A percentile compares a stretch with the other conserved stretches of the same genome.
Evolutionary conservation across 1,139 yeast species (phyloP).

Genomic region (Zygoascus meyerae): DNA sequence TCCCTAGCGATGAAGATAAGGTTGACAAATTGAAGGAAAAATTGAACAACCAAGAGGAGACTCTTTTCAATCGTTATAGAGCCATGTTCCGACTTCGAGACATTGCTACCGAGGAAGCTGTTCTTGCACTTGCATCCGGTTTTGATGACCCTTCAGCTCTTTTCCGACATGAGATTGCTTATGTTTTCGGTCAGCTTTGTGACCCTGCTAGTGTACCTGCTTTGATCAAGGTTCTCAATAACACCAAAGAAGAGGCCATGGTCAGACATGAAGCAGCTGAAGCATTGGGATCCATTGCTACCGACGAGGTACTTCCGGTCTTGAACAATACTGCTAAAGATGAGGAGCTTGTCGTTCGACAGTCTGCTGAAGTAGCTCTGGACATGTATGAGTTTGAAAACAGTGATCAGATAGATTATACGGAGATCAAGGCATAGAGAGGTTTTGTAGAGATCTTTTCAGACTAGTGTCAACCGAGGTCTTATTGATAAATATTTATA

Average conservation of each 20-base stretch:
- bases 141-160: conserved; percentile 86
- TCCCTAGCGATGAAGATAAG: conserved; percentile 51
- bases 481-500: background rate
- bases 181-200: conserved; percentile 94
- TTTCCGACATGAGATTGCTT: conserved; percentile 96
- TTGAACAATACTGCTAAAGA: conserved; percentile 74
- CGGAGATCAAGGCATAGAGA: conserved; percentile 32
- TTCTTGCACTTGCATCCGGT: conserved; percentile 85
- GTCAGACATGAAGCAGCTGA: conserved; percentile 99
- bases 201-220: conserved; percentile 91
- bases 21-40: conserved; percentile 60
- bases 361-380: conserved; percentile 91
- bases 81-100: conserved; percentile 98
- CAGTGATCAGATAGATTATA: conserved; percentile 78
- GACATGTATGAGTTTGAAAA: conserved; percentile 97
- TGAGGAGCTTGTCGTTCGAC: conserved; percentile 84
- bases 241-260: conserved; percentile 87
- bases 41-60: conserved; percentile 68
- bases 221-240: conserved; percentile 70
- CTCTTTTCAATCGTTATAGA: conserved; percentile 90
- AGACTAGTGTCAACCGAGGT: background rate
- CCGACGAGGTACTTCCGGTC: conserved; percentile 92
- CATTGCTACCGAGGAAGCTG: conserved; percentile 88
- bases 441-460: background rate
- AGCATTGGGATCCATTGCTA: conserved; percentile 94